Conservation (phyloP, 1,284 basidiomycete genomes). For the Lignosus rhinocerotis region DNA sequence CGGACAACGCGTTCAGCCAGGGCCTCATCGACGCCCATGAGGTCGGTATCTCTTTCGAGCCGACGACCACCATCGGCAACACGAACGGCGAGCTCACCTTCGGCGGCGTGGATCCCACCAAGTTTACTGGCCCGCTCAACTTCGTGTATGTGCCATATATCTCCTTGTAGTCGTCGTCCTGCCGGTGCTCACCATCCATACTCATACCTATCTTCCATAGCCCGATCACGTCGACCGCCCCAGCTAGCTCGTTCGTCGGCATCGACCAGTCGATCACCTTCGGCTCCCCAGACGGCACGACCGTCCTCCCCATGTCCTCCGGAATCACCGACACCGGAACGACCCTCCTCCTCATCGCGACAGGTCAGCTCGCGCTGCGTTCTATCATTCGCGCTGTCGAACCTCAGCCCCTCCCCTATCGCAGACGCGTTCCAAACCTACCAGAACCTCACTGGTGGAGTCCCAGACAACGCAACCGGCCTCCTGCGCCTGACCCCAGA, state of each 20-base stretch:
- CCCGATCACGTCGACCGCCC: slow-evolving; percentile 32
- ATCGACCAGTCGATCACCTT: slow-evolving; percentile 28
- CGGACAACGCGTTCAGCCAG: slow-evolving; percentile 48
- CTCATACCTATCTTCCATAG: slow-evolving; percentile 5
- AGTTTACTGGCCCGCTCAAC: slow-evolving; percentile 47
- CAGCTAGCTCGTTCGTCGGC: slow-evolving; percentile 36
- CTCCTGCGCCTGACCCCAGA: slow-evolving; percentile 29
- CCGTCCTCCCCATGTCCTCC: slow-evolving; percentile 24
- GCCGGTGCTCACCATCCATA: background rate
- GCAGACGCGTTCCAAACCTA: slow-evolving; percentile 29
- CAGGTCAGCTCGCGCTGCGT: slow-evolving; percentile 25
- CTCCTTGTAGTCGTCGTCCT: background rate
- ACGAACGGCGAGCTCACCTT: slow-evolving; percentile 36
- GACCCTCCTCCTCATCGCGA: slow-evolving; percentile 37
- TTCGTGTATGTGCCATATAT: slow-evolving; percentile 30
- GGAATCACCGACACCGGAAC: slow-evolving; percentile 32
- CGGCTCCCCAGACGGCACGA: slow-evolving; percentile 23
- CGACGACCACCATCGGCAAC: slow-evolving; percentile 33
- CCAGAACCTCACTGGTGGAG: slow-evolving; percentile 28
- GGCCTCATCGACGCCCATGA: slow-evolving; percentile 27
- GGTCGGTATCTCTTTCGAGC: slow-evolving; percentile 50
- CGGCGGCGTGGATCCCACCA: slow-evolving; percentile 49
- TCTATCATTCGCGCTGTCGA: too few relatives aligned
- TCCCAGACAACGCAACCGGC: slow-evolving; percentile 26
- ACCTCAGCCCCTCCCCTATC: background rate